These are phyloP conservation scores for Agarophyton chilense DNA, from an alignment of 23 red algal species.

Conservation along the genomic window DNA sequence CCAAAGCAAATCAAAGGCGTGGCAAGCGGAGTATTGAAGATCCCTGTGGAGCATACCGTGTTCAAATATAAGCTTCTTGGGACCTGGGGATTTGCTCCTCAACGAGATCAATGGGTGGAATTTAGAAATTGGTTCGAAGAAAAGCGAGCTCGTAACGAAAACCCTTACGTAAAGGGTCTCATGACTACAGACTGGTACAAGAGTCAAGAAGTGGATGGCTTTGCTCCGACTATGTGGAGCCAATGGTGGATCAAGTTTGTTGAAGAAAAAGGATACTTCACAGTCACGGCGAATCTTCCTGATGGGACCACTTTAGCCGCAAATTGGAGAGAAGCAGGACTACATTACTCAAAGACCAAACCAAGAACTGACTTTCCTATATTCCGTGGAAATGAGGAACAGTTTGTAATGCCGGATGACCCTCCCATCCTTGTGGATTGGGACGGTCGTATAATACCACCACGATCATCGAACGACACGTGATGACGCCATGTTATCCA, in stretches of 20 bases:
- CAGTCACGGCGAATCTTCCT: conserved; percentile 67
- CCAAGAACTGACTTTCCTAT: conserved; percentile 57
- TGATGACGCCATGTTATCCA: neutral
- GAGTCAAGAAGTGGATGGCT: conserved; percentile 53
- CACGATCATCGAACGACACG: neutral
- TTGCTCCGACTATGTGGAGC: conserved; percentile 74
- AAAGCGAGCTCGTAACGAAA: conserved; percentile 5
- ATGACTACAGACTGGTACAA: conserved; percentile 82
- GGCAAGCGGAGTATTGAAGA: conserved; percentile 46
- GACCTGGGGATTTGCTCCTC: conserved; percentile 84
- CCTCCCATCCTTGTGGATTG: conserved; percentile 58
- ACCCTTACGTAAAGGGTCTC: conserved; percentile 71
- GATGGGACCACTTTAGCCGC: conserved; percentile 61
- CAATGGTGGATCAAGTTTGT: conserved; percentile 78
- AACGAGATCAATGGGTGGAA: conserved; percentile 58
- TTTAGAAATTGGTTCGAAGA: conserved; percentile 72
- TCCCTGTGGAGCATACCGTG: conserved; percentile 35
- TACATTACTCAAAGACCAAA: conserved; percentile 60
- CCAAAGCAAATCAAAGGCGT: conserved; percentile 61
- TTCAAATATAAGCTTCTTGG: conserved; percentile 73
- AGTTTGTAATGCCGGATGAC: conserved; percentile 67
- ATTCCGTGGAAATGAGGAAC: conserved; percentile 51
- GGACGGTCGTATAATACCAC: conserved; percentile 54
- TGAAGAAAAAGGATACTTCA: conserved; percentile 67
- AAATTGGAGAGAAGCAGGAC: conserved; percentile 73